Percentiles rank a stretch among this genome's conserved stretches.
These are phyloP conservation scores for Naganishia albida DNA, from an alignment of 1,284 basidiomycete species.

Conservation along the genomic window DNA sequence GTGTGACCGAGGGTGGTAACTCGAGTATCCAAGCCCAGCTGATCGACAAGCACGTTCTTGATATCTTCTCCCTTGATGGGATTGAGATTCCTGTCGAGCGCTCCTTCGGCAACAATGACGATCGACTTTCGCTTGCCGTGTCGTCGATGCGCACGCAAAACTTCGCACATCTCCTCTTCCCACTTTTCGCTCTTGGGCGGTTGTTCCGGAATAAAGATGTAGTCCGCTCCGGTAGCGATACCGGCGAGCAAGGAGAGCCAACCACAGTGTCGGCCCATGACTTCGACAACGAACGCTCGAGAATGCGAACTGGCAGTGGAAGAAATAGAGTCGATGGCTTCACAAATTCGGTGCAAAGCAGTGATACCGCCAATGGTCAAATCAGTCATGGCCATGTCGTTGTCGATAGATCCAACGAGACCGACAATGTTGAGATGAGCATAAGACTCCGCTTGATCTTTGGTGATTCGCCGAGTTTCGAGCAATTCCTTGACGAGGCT, in stretches of 20 bases:
- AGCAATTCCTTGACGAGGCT: conserved; percentile 71
- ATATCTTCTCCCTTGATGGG: conserved; percentile 89
- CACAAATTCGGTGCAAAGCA: conserved; percentile 93
- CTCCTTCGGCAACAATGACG: conserved; percentile 96
- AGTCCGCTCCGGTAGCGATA: conserved; percentile 91
- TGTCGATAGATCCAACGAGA: conserved; percentile 65
- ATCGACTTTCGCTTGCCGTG: conserved; percentile 97
- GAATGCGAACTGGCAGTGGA: conserved; percentile 95
- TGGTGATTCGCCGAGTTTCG: conserved; percentile 64
- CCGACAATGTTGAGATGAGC: conserved; percentile 92
- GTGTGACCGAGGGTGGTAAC: conserved; percentile 99
- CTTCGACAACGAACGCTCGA: conserved; percentile 95
- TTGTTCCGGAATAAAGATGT: conserved; percentile 93
- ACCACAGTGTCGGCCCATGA: conserved; percentile 98
- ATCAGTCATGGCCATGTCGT: conserved; percentile 98
- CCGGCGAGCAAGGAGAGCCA: conserved; percentile 95
- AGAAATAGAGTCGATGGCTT: conserved; percentile 96
- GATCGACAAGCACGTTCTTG: conserved; percentile 81
- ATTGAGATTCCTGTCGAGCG: conserved; percentile 80
- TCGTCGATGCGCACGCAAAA: conserved; percentile 68
- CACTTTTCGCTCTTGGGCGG: conserved; percentile 78
- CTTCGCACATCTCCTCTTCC: conserved; percentile 90
- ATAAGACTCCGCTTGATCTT: conserved; percentile 69
- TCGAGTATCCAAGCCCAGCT: conserved; percentile 88
- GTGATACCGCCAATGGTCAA: conserved; percentile 95